These are phyloP conservation scores for Coelastrella sp. DNA, from an alignment of 139 green algal genomes.

Conservation along the genomic window DNA sequence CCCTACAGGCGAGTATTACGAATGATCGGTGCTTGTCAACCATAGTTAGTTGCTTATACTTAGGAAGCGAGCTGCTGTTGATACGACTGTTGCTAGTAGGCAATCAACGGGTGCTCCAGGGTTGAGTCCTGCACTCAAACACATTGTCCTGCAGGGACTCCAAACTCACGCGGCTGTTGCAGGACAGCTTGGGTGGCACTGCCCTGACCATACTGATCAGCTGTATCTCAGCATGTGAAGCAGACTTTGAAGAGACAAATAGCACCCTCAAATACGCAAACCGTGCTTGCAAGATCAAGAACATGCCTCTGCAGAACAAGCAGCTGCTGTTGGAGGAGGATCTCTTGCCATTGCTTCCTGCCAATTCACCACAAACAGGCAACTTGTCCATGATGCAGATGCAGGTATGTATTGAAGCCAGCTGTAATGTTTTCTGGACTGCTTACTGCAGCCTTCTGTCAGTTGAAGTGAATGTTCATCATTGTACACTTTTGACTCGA, in stretches of 20 bases:
- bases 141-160: conserved; percentile 71
- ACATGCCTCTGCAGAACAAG: conserved; percentile 69
- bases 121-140: no score
- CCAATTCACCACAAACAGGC: conserved; percentile 2
- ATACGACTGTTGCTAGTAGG: no score
- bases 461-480: no score
- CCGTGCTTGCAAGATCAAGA: conserved; percentile 73
- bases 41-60: background rate
- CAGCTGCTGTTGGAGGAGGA: conserved; percentile 74
- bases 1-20: conserved; percentile 38
- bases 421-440: background rate
- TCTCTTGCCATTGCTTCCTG: conserved; percentile 68
- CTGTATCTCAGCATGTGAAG: conserved; percentile 72
- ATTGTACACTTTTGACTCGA: no score
- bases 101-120: no score
- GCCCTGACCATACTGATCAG: conserved; percentile 75
- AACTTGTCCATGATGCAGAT: conserved; percentile 65
- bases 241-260: conserved; percentile 82
- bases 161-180: conserved; percentile 80
- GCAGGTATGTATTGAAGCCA: conserved; percentile 59
- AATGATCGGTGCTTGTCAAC: background rate
- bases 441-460: no score
- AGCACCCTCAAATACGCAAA: conserved; percentile 81
- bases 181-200: conserved; percentile 82
- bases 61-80: no score